Conservation (phyloP, 2,329 filamentous ascomycete genomes). For the Coniochaeta prunicola region DNA sequence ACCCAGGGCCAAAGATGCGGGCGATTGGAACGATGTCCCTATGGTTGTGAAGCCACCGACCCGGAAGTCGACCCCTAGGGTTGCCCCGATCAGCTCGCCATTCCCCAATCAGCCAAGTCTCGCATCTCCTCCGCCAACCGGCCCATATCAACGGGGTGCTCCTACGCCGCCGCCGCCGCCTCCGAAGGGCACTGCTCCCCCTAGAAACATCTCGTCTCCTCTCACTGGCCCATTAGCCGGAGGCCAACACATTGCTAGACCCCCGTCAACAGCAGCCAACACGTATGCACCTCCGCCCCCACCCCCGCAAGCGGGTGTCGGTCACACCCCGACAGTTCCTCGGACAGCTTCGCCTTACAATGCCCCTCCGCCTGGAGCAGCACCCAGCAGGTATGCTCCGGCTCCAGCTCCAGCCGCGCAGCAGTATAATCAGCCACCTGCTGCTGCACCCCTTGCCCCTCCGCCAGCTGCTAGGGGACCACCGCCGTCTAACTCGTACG, state of each 20-base stretch:
- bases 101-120: constrained; percentile 59
- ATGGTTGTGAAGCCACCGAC: constrained; percentile 72
- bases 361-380: constrained; percentile 58
- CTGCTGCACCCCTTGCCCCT: constrained; percentile 24
- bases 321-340: constrained; percentile 48
- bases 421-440: constrained; percentile 31
- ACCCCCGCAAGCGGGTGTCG: constrained; percentile 19
- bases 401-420: constrained; percentile 54
- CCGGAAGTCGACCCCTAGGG: constrained; percentile 66
- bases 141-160: constrained; percentile 53
- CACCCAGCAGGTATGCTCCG: constrained; percentile 69
- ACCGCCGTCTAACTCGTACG: constrained; percentile 38
- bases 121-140: constrained; percentile 50
- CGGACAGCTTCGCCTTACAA: constrained; percentile 84
- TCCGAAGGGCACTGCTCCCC: constrained; percentile 64
- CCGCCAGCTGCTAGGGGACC: constrained; percentile 35
- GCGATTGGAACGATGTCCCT: constrained; percentile 93
- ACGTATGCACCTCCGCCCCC: constrained; percentile 54
- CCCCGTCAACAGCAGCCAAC: constrained; percentile 51
- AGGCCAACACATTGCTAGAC: constrained; percentile 36
- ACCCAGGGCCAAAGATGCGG: constrained; percentile 62
- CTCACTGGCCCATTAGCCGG: constrained; percentile 47
- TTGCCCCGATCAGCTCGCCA: constrained; percentile 63
- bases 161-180: constrained; percentile 73
- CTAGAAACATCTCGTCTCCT: constrained; percentile 64